A percentile compares a stretch with the other conserved stretches of the same genome.
phyloP scores from a whole-genome alignment of 441 rosid species.

The Populus tomentosa region DNA sequence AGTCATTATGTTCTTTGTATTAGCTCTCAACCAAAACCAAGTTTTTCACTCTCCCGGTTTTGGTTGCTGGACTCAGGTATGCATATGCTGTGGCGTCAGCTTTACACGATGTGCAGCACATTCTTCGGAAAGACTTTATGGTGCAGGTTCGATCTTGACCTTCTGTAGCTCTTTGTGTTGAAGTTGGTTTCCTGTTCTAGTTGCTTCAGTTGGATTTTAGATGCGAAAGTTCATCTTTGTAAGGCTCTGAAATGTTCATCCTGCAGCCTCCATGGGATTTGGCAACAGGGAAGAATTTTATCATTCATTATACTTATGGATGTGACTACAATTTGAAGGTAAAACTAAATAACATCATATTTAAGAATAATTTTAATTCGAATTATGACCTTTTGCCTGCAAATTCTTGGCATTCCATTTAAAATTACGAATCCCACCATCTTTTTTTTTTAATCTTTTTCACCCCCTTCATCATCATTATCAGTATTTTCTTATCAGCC shows the following conservation, averaged over 20 bases:
- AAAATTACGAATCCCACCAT: neutral
- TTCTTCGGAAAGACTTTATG: slow-evolving; percentile 63
- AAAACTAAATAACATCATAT: neutral
- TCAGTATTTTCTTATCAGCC: neutral
- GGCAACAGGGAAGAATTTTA: slow-evolving; percentile 38
- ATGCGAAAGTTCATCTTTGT: neutral
- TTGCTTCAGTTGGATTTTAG: slow-evolving; percentile 1
- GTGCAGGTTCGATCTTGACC: slow-evolving; percentile 40
- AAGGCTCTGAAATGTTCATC: neutral
- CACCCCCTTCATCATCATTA: neutral
- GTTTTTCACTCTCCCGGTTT: neutral
- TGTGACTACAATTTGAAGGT: slow-evolving; percentile 60
- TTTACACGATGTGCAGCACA: slow-evolving; percentile 49
- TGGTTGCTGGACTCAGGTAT: slow-evolving; percentile 37
- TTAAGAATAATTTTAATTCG: neutral
- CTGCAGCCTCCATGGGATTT: slow-evolving; percentile 68
- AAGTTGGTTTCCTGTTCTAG: neutral
- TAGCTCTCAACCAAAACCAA: neutral
- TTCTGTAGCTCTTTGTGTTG: neutral
- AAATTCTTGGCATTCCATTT: neutral
- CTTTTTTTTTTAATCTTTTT: neutral
- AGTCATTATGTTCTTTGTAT: neutral
- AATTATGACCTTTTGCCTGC: neutral
- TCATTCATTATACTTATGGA: slow-evolving; percentile 70
- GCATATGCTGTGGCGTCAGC: slow-evolving; percentile 79